Evolutionary conservation across 1,284 basidiomycete genomes (phyloP).

Genomic region (Stereum hirsutum): DNA sequence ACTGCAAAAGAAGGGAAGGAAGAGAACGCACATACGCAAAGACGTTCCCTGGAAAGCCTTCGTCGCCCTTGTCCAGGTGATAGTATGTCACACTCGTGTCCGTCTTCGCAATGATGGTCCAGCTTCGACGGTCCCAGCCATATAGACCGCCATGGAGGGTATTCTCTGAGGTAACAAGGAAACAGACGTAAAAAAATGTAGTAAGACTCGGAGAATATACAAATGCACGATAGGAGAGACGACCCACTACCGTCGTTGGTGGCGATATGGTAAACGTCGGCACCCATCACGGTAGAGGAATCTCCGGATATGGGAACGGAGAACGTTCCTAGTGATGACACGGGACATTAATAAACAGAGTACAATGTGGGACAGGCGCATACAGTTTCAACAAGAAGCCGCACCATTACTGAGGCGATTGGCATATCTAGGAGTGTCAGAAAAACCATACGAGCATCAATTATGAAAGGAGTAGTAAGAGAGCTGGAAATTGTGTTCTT

Average conservation of each 20-base stretch:
- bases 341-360: too few species aligned
- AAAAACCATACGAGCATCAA: background rate
- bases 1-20: too few species aligned
- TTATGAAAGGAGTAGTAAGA: background rate
- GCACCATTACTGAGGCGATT: slow-evolving; percentile 44
- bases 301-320: slow-evolving; percentile 44
- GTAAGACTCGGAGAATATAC: too few species aligned
- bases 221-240: too few species aligned
- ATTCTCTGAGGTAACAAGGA: slow-evolving; percentile 22
- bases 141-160: slow-evolving; percentile 44
- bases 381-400: slow-evolving; percentile 1
- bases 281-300: slow-evolving; percentile 33
- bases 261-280: slow-evolving; percentile 40
- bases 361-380: too few species aligned
- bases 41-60: slow-evolving; percentile 47
- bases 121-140: slow-evolving; percentile 48
- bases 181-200: too few species aligned
- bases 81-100: slow-evolving; percentile 38
- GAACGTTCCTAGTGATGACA: slow-evolving; percentile 31
- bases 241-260: slow-evolving; percentile 40
- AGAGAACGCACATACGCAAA: slow-evolving; percentile 29
- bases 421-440: slow-evolving; percentile 27
- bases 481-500: slow-evolving; percentile 7
- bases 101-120: slow-evolving; percentile 35
- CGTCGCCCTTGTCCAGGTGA: slow-evolving; percentile 39